phyloP scores from a whole-genome alignment of 495 filamentous ascomycete genomes.

The Aspergillus carlsbadensis region DNA sequence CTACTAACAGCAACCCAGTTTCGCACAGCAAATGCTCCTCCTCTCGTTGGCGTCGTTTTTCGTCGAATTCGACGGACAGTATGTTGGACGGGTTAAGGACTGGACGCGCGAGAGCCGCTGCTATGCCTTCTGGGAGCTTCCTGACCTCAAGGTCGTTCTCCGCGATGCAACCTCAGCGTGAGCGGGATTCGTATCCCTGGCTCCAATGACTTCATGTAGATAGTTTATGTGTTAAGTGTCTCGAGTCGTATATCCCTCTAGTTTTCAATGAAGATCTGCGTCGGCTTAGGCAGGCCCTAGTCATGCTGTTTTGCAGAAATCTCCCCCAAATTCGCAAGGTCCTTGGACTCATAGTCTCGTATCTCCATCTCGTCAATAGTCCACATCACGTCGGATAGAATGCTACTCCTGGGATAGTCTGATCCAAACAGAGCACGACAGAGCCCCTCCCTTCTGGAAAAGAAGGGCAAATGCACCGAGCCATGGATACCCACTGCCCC shows the following conservation, averaged over 20 bases:
- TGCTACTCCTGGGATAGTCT: too few relatives aligned
- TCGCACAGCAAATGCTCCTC: conserved; percentile 30
- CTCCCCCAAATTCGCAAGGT: too few relatives aligned
- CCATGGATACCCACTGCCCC: too few relatives aligned
- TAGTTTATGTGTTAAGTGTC: background rate
- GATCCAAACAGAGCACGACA: too few relatives aligned
- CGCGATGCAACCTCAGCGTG: conserved; percentile 1
- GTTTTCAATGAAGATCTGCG: background rate
- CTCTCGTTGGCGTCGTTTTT: conserved; percentile 26
- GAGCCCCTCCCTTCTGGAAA: too few relatives aligned
- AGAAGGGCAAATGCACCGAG: too few relatives aligned
- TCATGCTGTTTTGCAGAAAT: too few relatives aligned
- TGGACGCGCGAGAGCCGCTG: conserved; percentile 25
- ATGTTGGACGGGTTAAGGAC: conserved; percentile 25
- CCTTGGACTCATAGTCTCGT: too few relatives aligned
- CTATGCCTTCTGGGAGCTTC: conserved; percentile 30
- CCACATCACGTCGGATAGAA: too few relatives aligned
- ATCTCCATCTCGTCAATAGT: too few relatives aligned
- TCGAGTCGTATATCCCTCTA: background rate
- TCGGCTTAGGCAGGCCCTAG: background rate
- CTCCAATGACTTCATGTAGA: background rate
- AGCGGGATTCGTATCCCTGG: background rate
- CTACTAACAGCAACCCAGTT: background rate
- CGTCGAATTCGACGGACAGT: conserved; percentile 24
- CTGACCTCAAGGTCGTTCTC: conserved; percentile 22